phyloP scores from a whole-genome alignment of 1,284 basidiomycete species.

The Acaromyces ingoldii region DNA sequence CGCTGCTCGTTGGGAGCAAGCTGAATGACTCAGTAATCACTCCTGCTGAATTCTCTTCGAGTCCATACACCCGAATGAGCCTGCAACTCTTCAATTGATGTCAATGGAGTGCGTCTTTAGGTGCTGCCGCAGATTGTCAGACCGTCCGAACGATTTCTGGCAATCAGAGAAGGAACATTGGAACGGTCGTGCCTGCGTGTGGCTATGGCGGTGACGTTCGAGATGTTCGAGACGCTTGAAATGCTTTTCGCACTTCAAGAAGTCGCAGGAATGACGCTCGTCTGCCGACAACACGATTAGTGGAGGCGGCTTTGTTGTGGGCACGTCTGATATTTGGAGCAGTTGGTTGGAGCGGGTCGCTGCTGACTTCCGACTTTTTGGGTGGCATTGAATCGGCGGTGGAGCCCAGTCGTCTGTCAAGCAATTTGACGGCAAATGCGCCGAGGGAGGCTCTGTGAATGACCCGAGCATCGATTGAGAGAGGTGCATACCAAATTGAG shows the following conservation, averaged over 20 bases:
- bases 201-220: constrained; percentile 49
- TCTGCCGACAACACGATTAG: constrained; percentile 48
- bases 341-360: too few relatives aligned
- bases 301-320: constrained; percentile 36
- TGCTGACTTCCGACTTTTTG: too few relatives aligned
- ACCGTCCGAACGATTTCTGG: constrained; percentile 46
- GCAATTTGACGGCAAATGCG: constrained; percentile 2
- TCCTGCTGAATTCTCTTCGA: constrained; percentile 2
- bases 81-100: neutral
- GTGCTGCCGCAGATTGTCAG: constrained; percentile 49
- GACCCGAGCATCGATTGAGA: neutral
- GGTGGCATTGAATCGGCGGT: too few relatives aligned
- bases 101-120: constrained; percentile 47
- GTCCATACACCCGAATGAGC: constrained; percentile 3
- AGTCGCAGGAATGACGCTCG: constrained; percentile 48
- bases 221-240: constrained; percentile 51
- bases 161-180: constrained; percentile 44
- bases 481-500: neutral
- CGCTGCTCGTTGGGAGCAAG: constrained; percentile 3
- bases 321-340: constrained; percentile 15
- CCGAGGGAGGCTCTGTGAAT: neutral
- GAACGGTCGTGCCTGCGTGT: constrained; percentile 48
- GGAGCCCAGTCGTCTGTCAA: too few relatives aligned
- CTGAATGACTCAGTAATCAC: neutral
- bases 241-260: constrained; percentile 48